A percentile compares a stretch with the other conserved stretches of the same genome.
Evolutionary conservation across 371 early-diverging fungal species (phyloP).

Genomic region (Polyrhizophydium stewartii): DNA sequence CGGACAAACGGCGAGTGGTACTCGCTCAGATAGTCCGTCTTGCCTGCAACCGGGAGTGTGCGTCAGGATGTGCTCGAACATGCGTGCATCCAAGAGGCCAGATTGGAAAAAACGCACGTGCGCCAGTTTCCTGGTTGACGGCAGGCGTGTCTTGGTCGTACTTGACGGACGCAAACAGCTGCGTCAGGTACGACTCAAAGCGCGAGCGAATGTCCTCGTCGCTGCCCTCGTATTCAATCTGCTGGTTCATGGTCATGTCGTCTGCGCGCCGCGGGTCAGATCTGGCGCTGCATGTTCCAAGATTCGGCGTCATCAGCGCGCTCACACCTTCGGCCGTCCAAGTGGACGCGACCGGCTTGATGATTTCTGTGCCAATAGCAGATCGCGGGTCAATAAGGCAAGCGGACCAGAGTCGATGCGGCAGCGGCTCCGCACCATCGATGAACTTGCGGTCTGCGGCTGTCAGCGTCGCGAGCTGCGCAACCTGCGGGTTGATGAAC

Average conservation of each 20-base stretch:
- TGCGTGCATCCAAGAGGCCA: neutral
- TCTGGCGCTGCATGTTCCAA: no score
- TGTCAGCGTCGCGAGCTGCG: constrained; percentile 29
- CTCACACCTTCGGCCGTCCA: neutral
- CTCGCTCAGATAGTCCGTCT: constrained; percentile 54
- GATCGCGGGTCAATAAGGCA: neutral
- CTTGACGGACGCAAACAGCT: constrained; percentile 65
- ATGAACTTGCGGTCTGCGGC: constrained; percentile 46
- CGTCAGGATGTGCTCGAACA: constrained; percentile 1
- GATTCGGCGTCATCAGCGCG: no score
- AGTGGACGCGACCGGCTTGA: neutral
- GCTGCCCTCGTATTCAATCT: constrained; percentile 64
- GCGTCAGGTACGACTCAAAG: constrained; percentile 71
- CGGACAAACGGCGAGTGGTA: constrained; percentile 61
- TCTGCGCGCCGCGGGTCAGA: neutral
- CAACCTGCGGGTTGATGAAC: constrained; percentile 56
- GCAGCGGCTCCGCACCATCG: constrained; percentile 13
- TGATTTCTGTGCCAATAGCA: neutral
- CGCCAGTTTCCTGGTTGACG: constrained; percentile 9
- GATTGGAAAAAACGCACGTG: constrained; percentile 7
- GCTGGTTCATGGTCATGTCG: constrained; percentile 46
- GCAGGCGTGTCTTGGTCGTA: constrained; percentile 26
- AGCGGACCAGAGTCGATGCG: neutral
- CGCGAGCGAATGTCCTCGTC: constrained; percentile 74
- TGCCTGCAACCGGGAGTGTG: constrained; percentile 29